phyloP scores from a whole-genome alignment of 805 yeast species.

The Teunomyces gatunensis region DNA sequence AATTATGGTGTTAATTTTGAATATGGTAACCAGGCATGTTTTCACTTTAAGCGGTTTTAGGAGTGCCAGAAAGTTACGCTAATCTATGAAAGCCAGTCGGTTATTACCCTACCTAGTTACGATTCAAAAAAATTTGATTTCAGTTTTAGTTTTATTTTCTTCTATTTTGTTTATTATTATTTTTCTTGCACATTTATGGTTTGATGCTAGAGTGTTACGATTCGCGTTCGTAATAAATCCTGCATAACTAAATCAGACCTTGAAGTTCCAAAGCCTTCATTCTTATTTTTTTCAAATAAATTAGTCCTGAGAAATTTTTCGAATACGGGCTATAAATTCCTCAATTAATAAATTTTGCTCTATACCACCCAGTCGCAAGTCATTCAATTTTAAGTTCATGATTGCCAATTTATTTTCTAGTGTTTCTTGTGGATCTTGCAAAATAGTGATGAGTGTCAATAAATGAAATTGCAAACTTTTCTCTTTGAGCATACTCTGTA shows the following conservation, averaged over 20 bases:
- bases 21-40: no score
- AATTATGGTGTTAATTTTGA: background rate
- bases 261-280: background rate
- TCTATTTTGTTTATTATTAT: background rate
- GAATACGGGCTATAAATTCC: constrained; percentile 55
- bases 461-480: constrained; percentile 60
- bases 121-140: background rate
- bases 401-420: constrained; percentile 55
- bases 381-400: constrained; percentile 59
- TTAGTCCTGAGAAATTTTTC: constrained; percentile 10
- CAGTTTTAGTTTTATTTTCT: background rate
- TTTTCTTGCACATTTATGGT: background rate
- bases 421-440: constrained; percentile 43
- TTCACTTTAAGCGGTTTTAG: background rate
- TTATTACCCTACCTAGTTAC: background rate
- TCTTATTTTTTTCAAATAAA: background rate
- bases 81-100: background rate
- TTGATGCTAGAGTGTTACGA: background rate
- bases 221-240: background rate
- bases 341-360: constrained; percentile 69
- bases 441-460: constrained; percentile 43
- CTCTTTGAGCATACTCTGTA: constrained; percentile 46
- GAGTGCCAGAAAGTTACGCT: background rate
- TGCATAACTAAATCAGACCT: background rate
- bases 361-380: constrained; percentile 59